Conservation (phyloP, 208 protist species). For the Trypanosoma brucei region DNA sequence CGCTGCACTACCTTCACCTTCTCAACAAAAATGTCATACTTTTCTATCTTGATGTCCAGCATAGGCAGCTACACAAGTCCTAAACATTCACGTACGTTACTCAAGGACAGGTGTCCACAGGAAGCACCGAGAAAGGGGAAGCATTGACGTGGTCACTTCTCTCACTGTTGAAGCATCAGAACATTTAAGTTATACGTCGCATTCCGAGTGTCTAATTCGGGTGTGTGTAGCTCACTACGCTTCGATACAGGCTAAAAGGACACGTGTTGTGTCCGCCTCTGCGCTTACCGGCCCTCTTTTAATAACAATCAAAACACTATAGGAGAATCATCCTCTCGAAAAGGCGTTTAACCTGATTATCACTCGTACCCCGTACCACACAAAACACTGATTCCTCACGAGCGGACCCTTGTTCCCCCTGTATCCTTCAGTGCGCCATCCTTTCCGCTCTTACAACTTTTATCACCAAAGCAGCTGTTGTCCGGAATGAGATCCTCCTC, state of each 20-base stretch:
- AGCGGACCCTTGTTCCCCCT: background rate
- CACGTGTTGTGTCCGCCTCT: too few species aligned
- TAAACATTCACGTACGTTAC: background rate
- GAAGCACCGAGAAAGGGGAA: too few species aligned
- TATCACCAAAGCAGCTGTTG: background rate
- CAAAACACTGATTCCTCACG: background rate
- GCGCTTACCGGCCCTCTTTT: too few species aligned
- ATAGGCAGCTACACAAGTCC: background rate
- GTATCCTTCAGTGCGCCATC: background rate
- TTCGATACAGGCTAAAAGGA: too few species aligned
- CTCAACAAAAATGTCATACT: conserved; percentile 35
- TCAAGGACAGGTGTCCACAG: too few species aligned
- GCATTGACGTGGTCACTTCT: too few species aligned
- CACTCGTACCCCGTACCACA: background rate
- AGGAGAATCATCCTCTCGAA: too few species aligned
- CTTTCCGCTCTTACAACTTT: conserved; percentile 5
- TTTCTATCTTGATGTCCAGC: conserved; percentile 31
- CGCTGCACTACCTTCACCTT: conserved; percentile 20
- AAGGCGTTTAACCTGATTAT: background rate
- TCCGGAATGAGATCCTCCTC: conserved; percentile 66
- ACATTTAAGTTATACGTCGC: too few species aligned
- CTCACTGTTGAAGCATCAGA: too few species aligned
- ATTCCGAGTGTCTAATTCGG: too few species aligned
- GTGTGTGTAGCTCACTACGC: too few species aligned
- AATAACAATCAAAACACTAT: too few species aligned